These are phyloP conservation scores for Macrophomina tecta DNA, from an alignment of 2,329 filamentous ascomycete genomes.

Conservation along the genomic window DNA sequence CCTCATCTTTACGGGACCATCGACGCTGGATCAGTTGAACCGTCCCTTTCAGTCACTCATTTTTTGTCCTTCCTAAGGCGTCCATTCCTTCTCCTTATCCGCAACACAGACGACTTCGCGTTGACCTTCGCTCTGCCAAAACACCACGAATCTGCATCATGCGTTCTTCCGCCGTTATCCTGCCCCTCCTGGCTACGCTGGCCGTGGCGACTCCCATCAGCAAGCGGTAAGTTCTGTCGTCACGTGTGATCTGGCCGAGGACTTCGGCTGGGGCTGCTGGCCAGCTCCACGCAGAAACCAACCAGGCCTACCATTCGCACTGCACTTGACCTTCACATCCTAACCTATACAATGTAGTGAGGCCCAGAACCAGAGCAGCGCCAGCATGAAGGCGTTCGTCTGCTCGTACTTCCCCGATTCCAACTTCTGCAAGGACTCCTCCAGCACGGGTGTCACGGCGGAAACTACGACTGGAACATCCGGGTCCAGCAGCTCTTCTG, in stretches of 20 bases:
- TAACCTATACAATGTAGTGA: background rate
- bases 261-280: background rate
- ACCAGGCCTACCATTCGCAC: background rate
- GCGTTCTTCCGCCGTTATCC: background rate
- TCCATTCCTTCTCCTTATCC: conserved; percentile 1
- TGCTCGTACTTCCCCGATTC: background rate
- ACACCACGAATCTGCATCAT: background rate
- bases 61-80: background rate
- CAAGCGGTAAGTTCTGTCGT: background rate
- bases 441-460: background rate
- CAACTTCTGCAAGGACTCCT: no score
- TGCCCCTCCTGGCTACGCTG: conserved; percentile 1
- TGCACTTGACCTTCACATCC: background rate
- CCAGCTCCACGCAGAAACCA: background rate
- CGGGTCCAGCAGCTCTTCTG: background rate
- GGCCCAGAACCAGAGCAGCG: background rate
- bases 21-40: conserved; percentile 2
- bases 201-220: background rate
- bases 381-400: background rate
- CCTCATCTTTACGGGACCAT: background rate
- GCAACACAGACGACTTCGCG: background rate
- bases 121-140: background rate
- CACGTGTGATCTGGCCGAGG: background rate
- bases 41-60: background rate
- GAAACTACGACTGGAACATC: background rate